phyloP scores from a whole-genome alignment of 2,329 filamentous ascomycete genomes.

The Huntiella bhutanensis region DNA sequence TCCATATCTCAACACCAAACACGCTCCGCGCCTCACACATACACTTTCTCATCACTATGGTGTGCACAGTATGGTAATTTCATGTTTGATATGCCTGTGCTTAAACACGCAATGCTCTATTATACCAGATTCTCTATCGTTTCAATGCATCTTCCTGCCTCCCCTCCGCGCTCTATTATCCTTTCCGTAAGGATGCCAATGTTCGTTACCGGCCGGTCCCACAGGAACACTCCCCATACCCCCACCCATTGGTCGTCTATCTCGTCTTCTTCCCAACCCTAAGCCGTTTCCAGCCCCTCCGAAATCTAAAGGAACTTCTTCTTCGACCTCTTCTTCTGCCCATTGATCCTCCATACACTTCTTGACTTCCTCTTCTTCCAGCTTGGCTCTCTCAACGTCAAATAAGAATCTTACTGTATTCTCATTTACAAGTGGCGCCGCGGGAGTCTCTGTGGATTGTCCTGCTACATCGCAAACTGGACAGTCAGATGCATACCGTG shows the following conservation, averaged over 20 bases:
- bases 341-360: slow-evolving; percentile 55
- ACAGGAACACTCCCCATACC: slow-evolving; percentile 1
- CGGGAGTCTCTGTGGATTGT: background rate
- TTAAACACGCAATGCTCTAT: too few relatives aligned
- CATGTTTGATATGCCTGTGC: too few relatives aligned
- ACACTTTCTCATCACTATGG: too few relatives aligned
- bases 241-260: slow-evolving; percentile 4
- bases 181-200: slow-evolving; percentile 10
- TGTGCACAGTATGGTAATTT: too few relatives aligned
- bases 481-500: slow-evolving; percentile 45
- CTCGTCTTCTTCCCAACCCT: slow-evolving; percentile 6
- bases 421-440: slow-evolving; percentile 25
- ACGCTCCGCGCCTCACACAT: too few relatives aligned
- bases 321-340: slow-evolving; percentile 59
- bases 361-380: slow-evolving; percentile 49
- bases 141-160: slow-evolving; percentile 8
- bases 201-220: slow-evolving; percentile 6
- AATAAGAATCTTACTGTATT: slow-evolving; percentile 83
- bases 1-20: too few relatives aligned
- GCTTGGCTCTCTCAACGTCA: slow-evolving; percentile 53
- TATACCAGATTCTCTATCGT: too few relatives aligned
- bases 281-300: slow-evolving; percentile 7
- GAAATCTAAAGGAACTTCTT: slow-evolving; percentile 39
- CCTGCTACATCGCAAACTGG: slow-evolving; percentile 27
- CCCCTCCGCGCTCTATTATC: slow-evolving; percentile 5